Conservation (phyloP, 768 basidiomycete species). For the Lactarius sp. region DNA sequence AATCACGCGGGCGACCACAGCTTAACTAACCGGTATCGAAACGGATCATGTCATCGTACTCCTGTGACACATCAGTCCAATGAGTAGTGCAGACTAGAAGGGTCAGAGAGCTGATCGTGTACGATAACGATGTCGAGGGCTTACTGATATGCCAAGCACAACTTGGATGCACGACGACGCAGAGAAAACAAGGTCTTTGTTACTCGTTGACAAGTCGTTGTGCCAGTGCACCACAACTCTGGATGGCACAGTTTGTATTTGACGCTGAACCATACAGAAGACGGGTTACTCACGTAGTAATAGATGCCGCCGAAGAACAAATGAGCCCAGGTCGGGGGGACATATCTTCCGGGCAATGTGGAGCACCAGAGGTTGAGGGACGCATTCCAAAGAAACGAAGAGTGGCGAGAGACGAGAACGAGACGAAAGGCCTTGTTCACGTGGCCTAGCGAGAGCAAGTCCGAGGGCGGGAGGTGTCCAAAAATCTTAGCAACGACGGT, state of each 20-base stretch:
- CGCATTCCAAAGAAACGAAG: conserved; percentile 30
- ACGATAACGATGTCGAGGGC: background rate
- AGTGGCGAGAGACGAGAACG: conserved; percentile 27
- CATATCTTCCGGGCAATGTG: conserved; percentile 19
- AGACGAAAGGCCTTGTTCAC: conserved; percentile 31
- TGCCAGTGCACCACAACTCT: conserved; percentile 22
- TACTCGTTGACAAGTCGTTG: too few species aligned
- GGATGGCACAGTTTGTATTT: background rate
- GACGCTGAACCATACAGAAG: background rate
- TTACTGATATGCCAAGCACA: conserved; percentile 15
- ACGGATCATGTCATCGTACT: too few species aligned
- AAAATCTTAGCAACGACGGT: conserved; percentile 28
- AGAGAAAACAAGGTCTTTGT: conserved; percentile 14
- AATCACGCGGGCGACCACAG: too few species aligned
- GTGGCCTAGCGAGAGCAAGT: conserved; percentile 32
- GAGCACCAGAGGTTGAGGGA: conserved; percentile 2
- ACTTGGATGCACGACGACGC: conserved; percentile 20
- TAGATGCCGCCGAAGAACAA: conserved; percentile 17
- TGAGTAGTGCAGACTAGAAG: too few species aligned
- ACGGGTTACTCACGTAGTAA: conserved; percentile 12
- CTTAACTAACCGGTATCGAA: too few species aligned
- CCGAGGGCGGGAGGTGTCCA: conserved; percentile 30
- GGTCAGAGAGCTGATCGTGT: too few species aligned
- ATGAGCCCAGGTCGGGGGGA: conserved; percentile 13
- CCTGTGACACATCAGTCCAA: too few species aligned